A percentile compares a stretch with the other conserved stretches of the same genome.
These are phyloP conservation scores for Sugiyamaella xylanicola DNA, from an alignment of 1,139 yeast species.

Conservation along the genomic window DNA sequence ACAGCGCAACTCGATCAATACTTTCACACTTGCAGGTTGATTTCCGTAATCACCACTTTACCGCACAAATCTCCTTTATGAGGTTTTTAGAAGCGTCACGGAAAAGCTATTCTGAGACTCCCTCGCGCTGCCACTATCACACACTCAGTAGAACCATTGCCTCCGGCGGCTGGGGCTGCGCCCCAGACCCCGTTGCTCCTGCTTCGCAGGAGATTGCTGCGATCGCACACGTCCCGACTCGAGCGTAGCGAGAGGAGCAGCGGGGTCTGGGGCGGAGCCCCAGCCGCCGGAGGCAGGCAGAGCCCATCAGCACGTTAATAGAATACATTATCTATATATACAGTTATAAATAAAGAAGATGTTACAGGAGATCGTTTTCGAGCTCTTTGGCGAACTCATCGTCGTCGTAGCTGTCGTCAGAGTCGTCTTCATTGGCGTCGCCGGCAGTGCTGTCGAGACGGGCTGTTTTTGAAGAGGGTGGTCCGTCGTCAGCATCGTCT, in stretches of 20 bases:
- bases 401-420: slow-evolving; percentile 39
- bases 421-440: slow-evolving; percentile 24
- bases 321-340: slow-evolving; percentile 3
- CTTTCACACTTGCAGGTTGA: no score
- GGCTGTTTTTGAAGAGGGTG: slow-evolving; percentile 5
- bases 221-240: not conserved
- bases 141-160: no score
- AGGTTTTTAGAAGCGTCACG: no score
- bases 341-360: not conserved
- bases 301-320: not conserved
- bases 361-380: slow-evolving; percentile 36
- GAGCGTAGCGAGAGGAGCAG: not conserved
- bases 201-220: no score
- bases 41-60: no score
- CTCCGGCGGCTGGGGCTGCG: no score
- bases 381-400: slow-evolving; percentile 48
- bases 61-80: no score
- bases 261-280: slow-evolving; percentile 8
- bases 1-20: no score
- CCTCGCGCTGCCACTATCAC: no score
- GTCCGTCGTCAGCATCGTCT: slow-evolving; percentile 2
- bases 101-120: no score
- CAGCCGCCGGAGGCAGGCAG: slow-evolving; percentile 4
- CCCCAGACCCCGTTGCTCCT: no score
- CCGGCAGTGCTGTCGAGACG: slow-evolving; percentile 3